These are phyloP conservation scores for Populus ilicifolia DNA, from an alignment of 345 rosid genomes.

Conservation along the genomic window DNA sequence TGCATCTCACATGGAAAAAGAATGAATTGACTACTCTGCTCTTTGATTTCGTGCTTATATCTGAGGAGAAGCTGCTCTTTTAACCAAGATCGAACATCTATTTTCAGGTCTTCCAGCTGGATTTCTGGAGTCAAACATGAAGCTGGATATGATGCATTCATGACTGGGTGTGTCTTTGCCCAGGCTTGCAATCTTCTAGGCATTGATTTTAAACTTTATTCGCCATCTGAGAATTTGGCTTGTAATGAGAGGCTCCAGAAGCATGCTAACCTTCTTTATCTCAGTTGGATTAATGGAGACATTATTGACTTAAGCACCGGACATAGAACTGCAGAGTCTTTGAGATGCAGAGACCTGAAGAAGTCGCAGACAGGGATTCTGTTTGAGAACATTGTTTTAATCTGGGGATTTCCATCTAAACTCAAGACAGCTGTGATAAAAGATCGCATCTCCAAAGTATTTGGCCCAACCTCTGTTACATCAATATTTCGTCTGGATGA, in stretches of 20 bases:
- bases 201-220: slow-evolving; percentile 51
- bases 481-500: slow-evolving; percentile 62
- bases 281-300: slow-evolving; percentile 77
- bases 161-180: slow-evolving; percentile 92
- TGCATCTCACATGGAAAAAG: not conserved
- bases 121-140: slow-evolving; percentile 86
- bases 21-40: not conserved
- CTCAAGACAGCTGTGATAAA: slow-evolving; percentile 60
- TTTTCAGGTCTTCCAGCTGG: slow-evolving; percentile 72
- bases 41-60: not conserved
- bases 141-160: slow-evolving; percentile 99
- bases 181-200: slow-evolving; percentile 79
- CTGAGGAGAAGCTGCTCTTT: not conserved
- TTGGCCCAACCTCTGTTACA: slow-evolving; percentile 55
- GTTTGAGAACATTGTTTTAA: slow-evolving; percentile 54
- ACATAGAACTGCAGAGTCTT: slow-evolving; percentile 35
- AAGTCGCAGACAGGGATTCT: slow-evolving; percentile 28
- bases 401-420: slow-evolving; percentile 72
- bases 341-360: slow-evolving; percentile 14
- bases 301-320: slow-evolving; percentile 60
- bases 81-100: not conserved
- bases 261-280: slow-evolving; percentile 66
- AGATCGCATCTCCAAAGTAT: slow-evolving; percentile 64
- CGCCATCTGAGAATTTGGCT: slow-evolving; percentile 40
- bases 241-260: slow-evolving; percentile 52